Percentiles rank a stretch among this genome's conserved stretches.
Conservation (phyloP, 1,139 yeast species). For the Wickerhamiella infanticola region DNA sequence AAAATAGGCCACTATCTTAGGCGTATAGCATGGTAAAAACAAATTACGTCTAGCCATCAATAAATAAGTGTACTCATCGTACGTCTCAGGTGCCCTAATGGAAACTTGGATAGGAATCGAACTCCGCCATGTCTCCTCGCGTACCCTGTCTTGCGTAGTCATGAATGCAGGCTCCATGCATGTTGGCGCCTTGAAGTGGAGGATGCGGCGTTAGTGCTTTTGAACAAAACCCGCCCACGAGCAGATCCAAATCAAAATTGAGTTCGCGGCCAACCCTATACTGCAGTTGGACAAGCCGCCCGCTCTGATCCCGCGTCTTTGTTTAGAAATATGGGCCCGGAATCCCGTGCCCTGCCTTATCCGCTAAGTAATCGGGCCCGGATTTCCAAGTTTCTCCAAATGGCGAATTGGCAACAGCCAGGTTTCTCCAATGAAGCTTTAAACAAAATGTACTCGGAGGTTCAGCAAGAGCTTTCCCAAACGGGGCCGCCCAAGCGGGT, state of each 20-base stretch:
- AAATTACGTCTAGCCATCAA: conserved; percentile 31
- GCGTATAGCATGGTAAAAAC: conserved; percentile 40
- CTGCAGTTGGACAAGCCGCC: too few species aligned
- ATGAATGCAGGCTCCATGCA: not conserved
- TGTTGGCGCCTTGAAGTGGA: too few species aligned
- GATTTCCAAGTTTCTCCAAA: not conserved
- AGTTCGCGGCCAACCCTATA: too few species aligned
- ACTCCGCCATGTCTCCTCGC: conserved; percentile 12
- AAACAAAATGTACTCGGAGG: conserved; percentile 4
- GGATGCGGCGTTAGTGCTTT: too few species aligned
- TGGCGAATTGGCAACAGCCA: not conserved
- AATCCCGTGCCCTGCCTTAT: too few species aligned
- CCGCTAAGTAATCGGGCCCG: too few species aligned
- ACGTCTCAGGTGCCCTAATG: conserved; percentile 13
- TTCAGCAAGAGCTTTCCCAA: conserved; percentile 7
- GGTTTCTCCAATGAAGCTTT: not conserved
- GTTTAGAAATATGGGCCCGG: too few species aligned
- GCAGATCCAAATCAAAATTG: too few species aligned
- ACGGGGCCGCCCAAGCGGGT: conserved; percentile 25
- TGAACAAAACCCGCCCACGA: too few species aligned
- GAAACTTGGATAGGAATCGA: conserved; percentile 11
- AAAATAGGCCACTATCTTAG: conserved; percentile 32
- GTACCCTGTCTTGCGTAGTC: not conserved
- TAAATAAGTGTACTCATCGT: conserved; percentile 9
- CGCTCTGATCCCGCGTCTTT: too few species aligned